Base-by-base conservation (phyloP, 441 rosid genomes). In the Cnidoscolus chayamansa region DNA sequence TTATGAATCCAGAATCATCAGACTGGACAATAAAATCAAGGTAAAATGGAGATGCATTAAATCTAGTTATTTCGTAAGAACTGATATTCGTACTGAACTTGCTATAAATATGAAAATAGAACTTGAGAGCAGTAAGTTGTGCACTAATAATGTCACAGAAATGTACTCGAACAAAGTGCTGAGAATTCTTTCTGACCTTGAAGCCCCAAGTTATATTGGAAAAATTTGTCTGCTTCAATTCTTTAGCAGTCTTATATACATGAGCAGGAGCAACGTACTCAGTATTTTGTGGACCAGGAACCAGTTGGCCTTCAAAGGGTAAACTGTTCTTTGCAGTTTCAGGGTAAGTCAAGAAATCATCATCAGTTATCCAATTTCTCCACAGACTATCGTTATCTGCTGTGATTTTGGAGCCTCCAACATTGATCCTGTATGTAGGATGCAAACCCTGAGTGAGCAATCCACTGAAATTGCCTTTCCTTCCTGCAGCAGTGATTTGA, bases 311-410 rank as follows among this genome's bases (percentile, higher is more conserved):
- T 17, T 20, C 19, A 48, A 30, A 70, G 54, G 3, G 19, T 9
- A 0, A 1, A 60, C 9, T 1, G 11, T 66, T 40, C 12, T 65
- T 19, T 35, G 66, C 71, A 48, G 43, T 50, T 57, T 65, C 71
- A 11, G 59, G 20, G 25, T 66, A 35, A 0, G 50, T 35, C 40
- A 73, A 15, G 58, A 45, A 73, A 47, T 49, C 58, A 48, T 73
- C 65, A 17, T 73, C 76, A 0, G 45, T 31, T 17, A 66, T 73
- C 76, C 76, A 73, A 16, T 66, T 57, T 73, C 76, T 48, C 71
- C 76, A 65, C n/a, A 66, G 60, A 11, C 8, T 16, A 58, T 73
- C 71, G 66, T 48, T 65, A 31, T 7, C 15, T 47, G 32, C 51
- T 16, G 53, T 51, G 12, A 47, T 6, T n/a, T 25, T n/a, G 3